phyloP scores from a whole-genome alignment of 805 yeast genomes.

The Kuraishia hungarica region DNA sequence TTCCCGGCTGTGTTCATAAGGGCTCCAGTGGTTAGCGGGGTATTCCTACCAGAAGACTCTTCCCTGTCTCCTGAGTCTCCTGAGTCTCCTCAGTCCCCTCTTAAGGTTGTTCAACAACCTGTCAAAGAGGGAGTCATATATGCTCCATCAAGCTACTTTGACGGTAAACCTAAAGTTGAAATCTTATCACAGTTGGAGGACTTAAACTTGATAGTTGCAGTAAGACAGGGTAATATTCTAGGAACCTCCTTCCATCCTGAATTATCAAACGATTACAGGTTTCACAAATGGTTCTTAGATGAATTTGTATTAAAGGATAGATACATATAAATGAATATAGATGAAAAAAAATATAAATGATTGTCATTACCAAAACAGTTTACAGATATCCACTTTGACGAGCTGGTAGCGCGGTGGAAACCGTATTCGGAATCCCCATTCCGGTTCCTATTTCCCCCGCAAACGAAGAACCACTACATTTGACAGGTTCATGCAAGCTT shows the following conservation, averaged over 20 bases:
- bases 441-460: not conserved
- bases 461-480: no score
- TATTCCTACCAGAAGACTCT: not conserved
- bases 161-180: conserved; percentile 19
- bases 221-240: conserved; percentile 53
- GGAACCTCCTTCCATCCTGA: conserved; percentile 85
- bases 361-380: no score
- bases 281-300: conserved; percentile 65
- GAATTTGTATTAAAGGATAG: conserved; percentile 39
- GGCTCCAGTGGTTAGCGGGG: conserved; percentile 54
- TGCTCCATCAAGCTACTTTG: not conserved
- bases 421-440: not conserved
- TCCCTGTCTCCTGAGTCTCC: no score
- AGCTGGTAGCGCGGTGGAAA: not conserved
- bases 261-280: conserved; percentile 43
- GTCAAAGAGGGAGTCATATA: not conserved
- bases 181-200: conserved; percentile 30
- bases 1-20: conserved; percentile 55
- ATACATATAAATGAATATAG: not conserved
- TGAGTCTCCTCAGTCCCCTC: no score
- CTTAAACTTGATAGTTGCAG: conserved; percentile 53
- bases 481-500: no score
- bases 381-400: not conserved
- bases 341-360: no score
- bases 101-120: no score